Evolutionary conservation across 371 early-diverging fungal species (phyloP).

Genomic region (Rhizopus sp.): DNA sequence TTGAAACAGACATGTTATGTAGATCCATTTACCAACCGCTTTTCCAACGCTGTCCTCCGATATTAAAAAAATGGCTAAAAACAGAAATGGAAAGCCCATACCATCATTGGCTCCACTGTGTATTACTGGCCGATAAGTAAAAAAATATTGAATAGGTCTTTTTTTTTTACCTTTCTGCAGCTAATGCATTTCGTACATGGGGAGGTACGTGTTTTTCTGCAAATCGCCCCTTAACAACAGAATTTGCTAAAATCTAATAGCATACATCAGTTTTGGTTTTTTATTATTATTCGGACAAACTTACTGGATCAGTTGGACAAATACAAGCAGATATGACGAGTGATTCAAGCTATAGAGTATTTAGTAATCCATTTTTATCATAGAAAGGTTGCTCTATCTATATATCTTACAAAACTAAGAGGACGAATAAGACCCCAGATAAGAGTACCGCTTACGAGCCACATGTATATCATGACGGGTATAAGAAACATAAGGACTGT

Average conservation of each 20-base stretch:
- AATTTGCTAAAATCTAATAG: constrained; percentile 81
- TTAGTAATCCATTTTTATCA: not conserved
- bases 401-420: constrained; percentile 57
- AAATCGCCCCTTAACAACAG: constrained; percentile 94
- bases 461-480: constrained; percentile 89
- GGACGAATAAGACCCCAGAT: constrained; percentile 67
- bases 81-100: constrained; percentile 87
- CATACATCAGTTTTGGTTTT: not conserved
- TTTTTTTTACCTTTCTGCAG: constrained; percentile 86
- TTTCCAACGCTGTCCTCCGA: constrained; percentile 54
- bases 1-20: constrained; percentile 78
- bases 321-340: constrained; percentile 87
- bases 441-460: constrained; percentile 74
- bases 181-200: constrained; percentile 84
- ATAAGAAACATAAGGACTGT: constrained; percentile 76
- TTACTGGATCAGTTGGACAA: constrained; percentile 95
- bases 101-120: constrained; percentile 82
- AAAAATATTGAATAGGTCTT: not conserved
- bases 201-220: constrained; percentile 91
- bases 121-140: not conserved
- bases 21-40: constrained; percentile 82
- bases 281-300: not conserved
- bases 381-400: not conserved
- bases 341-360: constrained; percentile 55
- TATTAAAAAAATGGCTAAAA: constrained; percentile 78